A percentile compares a stretch with the other conserved stretches of the same genome.
phyloP scores from a whole-genome alignment of 1,139 yeast genomes.

The Nakaseomyces nivariensis region DNA sequence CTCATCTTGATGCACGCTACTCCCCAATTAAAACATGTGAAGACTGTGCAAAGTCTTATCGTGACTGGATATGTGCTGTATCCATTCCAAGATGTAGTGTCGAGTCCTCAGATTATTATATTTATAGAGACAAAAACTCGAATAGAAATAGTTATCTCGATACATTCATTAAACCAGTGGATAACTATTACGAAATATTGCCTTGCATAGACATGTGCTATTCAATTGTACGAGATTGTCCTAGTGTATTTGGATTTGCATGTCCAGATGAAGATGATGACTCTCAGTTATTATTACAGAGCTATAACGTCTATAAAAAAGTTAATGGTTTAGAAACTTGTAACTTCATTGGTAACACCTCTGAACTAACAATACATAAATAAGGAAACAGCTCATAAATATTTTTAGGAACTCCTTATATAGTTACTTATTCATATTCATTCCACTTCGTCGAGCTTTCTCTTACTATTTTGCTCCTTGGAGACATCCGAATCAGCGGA shows the following conservation, averaged over 20 bases:
- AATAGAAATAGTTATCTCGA: constrained; percentile 58
- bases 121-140: constrained; percentile 37
- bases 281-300: constrained; percentile 30
- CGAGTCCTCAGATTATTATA: constrained; percentile 38
- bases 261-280: constrained; percentile 47
- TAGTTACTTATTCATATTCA: neutral
- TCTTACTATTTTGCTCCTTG: neutral
- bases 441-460: neutral
- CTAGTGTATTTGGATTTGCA: constrained; percentile 58
- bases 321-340: constrained; percentile 33
- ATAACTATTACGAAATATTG: constrained; percentile 61
- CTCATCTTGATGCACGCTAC: constrained; percentile 54
- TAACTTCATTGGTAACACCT: constrained; percentile 38
- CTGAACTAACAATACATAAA: constrained; percentile 7
- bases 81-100: constrained; percentile 82
- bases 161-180: constrained; percentile 46
- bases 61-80: constrained; percentile 84
- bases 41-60: constrained; percentile 64
- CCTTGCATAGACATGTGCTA: constrained; percentile 83
- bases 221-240: constrained; percentile 74
- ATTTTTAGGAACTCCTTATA: neutral
- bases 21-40: constrained; percentile 67
- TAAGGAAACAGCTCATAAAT: neutral
- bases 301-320: constrained; percentile 42
- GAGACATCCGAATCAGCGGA: too few species aligned